Percentiles rank a stretch among this genome's conserved stretches.
Evolutionary conservation across 176 grass and related monocot genomes (phyloP).

Genomic region (Cenchrus purpureus): DNA sequence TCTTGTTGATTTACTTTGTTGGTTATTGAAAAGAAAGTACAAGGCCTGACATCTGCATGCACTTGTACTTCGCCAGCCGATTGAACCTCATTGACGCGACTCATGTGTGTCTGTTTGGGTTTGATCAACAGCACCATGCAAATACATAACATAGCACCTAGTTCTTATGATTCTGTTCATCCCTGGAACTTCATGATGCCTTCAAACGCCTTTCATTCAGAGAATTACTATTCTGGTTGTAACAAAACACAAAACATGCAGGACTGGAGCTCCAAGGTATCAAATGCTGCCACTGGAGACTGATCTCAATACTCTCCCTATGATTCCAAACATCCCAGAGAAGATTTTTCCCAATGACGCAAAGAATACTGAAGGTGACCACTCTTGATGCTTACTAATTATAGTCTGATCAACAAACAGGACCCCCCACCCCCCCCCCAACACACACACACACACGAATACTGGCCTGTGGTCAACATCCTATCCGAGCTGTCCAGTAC

Average conservation of each 20-base stretch:
- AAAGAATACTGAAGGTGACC: slow-evolving; percentile 80
- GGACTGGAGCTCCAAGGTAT: slow-evolving; percentile 87
- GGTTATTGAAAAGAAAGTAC: too few species aligned
- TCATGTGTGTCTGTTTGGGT: too few species aligned
- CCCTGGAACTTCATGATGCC: slow-evolving; percentile 3
- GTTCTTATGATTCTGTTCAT: background rate
- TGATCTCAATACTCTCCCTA: slow-evolving; percentile 86
- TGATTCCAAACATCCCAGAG: slow-evolving; percentile 71
- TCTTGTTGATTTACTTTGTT: too few species aligned
- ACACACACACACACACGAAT: background rate
- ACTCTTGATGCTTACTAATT: slow-evolving; percentile 8
- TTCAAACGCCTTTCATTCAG: background rate
- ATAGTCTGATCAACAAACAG: slow-evolving; percentile 1
- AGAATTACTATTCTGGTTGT: slow-evolving; percentile 3
- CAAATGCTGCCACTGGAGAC: slow-evolving; percentile 98
- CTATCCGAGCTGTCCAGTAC: slow-evolving; percentile 1
- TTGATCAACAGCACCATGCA: too few species aligned
- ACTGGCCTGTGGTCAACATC: background rate
- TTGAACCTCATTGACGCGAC: too few species aligned
- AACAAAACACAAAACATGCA: slow-evolving; percentile 42
- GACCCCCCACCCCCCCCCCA: too few species aligned
- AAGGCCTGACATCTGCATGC: too few species aligned
- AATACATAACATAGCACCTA: slow-evolving; percentile 12
- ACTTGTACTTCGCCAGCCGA: too few species aligned
- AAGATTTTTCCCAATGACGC: slow-evolving; percentile 60